phyloP scores from a whole-genome alignment of 805 yeast genomes.

The Metschnikowia rubicola region DNA sequence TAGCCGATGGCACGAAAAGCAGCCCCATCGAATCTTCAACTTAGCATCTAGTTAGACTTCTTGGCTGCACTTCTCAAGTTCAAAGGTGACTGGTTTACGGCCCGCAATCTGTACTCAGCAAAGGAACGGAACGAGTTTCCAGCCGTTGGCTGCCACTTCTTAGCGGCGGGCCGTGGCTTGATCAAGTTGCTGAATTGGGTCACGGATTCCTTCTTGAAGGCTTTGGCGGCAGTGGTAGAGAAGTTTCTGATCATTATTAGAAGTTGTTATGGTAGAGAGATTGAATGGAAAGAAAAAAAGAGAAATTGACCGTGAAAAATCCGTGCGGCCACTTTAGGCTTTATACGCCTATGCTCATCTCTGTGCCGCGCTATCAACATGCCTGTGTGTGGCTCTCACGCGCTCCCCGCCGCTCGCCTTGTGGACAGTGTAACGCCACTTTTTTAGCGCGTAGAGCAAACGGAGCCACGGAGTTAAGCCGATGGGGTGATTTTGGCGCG shows the following conservation, averaged over 20 bases:
- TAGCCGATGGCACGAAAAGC: neutral
- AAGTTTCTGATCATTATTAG: conserved; percentile 22
- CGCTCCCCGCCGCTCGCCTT: too few species aligned
- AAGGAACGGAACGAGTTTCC: conserved; percentile 41
- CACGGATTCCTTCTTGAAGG: conserved; percentile 30
- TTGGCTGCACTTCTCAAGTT: conserved; percentile 20
- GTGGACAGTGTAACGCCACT: too few species aligned
- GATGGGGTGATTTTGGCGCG: too few species aligned
- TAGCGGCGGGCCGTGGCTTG: conserved; percentile 19
- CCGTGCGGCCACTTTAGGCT: conserved; percentile 1
- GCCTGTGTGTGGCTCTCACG: too few species aligned
- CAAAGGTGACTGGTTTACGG: conserved; percentile 40
- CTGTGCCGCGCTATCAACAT: too few species aligned
- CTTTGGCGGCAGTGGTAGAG: conserved; percentile 19
- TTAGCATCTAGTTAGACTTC: conserved; percentile 2
- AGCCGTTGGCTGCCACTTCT: conserved; percentile 37
- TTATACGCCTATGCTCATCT: neutral
- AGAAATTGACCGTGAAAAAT: neutral
- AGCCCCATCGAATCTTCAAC: neutral
- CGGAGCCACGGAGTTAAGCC: too few species aligned
- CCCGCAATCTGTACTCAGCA: conserved; percentile 44
- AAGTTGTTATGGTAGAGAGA: neutral
- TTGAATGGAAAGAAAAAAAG: neutral
- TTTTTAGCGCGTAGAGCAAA: too few species aligned
- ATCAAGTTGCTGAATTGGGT: conserved; percentile 24